Evolutionary conservation across 495 filamentous ascomycete genomes (phyloP).

Genomic region (Hypoxylon crocopeplum): DNA sequence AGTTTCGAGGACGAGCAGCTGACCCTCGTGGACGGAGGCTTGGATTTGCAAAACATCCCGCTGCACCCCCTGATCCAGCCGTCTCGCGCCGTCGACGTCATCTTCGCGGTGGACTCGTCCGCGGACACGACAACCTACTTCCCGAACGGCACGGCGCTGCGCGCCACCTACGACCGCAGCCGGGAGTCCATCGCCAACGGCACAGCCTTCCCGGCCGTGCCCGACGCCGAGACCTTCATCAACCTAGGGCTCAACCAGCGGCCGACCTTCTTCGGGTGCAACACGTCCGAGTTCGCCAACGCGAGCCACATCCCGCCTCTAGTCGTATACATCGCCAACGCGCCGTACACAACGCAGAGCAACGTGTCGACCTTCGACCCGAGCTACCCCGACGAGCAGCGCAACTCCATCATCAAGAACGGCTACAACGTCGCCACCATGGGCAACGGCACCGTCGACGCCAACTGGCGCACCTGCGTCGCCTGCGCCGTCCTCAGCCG

Average conservation of each 20-base stretch:
- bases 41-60: conserved; percentile 88
- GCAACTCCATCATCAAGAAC: conserved; percentile 82
- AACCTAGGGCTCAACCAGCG: conserved; percentile 83
- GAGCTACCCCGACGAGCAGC: conserved; percentile 64
- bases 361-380: conserved; percentile 79
- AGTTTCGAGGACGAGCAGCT: conserved; percentile 62
- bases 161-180: conserved; percentile 83
- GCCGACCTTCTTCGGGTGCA: conserved; percentile 94
- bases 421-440: conserved; percentile 82
- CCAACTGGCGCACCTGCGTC: conserved; percentile 77
- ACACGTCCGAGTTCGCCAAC: conserved; percentile 69
- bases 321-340: conserved; percentile 90
- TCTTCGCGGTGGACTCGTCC: conserved; percentile 88
- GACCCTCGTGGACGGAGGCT: conserved; percentile 79
- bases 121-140: conserved; percentile 78
- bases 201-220: conserved; percentile 82
- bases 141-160: conserved; percentile 86
- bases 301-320: conserved; percentile 62
- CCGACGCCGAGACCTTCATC: conserved; percentile 85
- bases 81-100: conserved; percentile 78
- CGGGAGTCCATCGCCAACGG: conserved; percentile 72
- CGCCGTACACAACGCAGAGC: conserved; percentile 73
- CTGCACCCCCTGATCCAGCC: conserved; percentile 87
- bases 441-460: conserved; percentile 77
- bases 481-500: conserved; percentile 88